A percentile compares a stretch with the other conserved stretches of the same genome.
Conservation (phyloP, 345 rosid genomes). For the Raphanus raphanistrum region DNA sequence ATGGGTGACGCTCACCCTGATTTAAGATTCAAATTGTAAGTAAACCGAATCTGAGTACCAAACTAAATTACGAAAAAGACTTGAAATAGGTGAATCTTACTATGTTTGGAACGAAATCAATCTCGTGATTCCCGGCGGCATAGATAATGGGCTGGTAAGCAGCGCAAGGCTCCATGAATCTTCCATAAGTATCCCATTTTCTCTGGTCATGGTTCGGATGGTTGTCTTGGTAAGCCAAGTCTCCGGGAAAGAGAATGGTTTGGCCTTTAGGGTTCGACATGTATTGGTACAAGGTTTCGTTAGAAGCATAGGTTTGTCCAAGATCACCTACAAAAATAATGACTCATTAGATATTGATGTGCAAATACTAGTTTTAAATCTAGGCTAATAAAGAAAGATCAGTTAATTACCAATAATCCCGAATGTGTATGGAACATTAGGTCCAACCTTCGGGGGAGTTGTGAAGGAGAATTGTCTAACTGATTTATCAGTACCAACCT, state of each 20-base stretch:
- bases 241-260: conserved; percentile 49
- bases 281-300: conserved; percentile 51
- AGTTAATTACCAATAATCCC: conserved; percentile 58
- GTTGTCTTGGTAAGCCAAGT: conserved; percentile 50
- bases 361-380: not conserved
- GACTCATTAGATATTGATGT: not conserved
- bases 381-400: not conserved
- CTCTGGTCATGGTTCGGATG: conserved; percentile 45
- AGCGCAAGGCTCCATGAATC: conserved; percentile 46
- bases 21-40: not conserved
- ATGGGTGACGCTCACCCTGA: conserved; percentile 42
- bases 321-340: conserved; percentile 46
- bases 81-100: conserved; percentile 32
- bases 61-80: not conserved
- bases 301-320: conserved; percentile 56
- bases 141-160: conserved; percentile 59
- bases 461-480: conserved; percentile 48
- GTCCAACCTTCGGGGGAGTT: conserved; percentile 63
- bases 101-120: conserved; percentile 41
- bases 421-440: conserved; percentile 66
- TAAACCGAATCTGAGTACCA: not conserved
- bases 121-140: conserved; percentile 55
- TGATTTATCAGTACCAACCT: conserved; percentile 44
- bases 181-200: conserved; percentile 54
- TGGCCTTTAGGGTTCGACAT: conserved; percentile 50